A percentile compares a stretch with the other conserved stretches of the same genome.
Evolutionary conservation across 352 stramenopile genomes (phyloP).

Genomic region (Globisporangium abappressorium): DNA sequence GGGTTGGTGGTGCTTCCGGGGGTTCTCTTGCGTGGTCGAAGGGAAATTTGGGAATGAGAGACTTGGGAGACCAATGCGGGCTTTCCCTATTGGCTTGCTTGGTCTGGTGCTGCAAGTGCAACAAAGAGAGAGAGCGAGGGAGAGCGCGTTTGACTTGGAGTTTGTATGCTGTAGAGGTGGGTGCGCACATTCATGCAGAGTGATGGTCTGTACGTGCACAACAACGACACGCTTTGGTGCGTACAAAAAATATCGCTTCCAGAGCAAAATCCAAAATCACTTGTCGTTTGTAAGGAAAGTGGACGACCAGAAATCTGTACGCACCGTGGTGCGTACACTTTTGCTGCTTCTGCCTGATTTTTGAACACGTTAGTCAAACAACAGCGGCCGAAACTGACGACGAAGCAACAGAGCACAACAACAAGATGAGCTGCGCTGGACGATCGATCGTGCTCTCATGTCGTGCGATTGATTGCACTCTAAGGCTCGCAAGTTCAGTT

Average conservation of each 20-base stretch:
- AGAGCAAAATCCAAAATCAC: neutral
- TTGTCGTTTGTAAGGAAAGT: slow-evolving; percentile 34
- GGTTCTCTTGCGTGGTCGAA: slow-evolving; percentile 33
- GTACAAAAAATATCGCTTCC: slow-evolving; percentile 14
- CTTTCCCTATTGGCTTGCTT: neutral
- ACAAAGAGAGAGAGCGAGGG: neutral
- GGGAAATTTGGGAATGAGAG: slow-evolving; percentile 70
- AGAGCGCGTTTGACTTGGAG: slow-evolving; percentile 1
- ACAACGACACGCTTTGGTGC: slow-evolving; percentile 10
- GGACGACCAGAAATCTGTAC: slow-evolving; percentile 10
- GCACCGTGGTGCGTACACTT: slow-evolving; percentile 15
- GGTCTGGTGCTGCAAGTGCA: neutral
- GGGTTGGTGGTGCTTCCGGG: slow-evolving; percentile 13
- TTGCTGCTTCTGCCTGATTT: neutral
- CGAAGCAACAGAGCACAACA: neutral
- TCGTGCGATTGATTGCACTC: neutral
- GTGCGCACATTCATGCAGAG: neutral
- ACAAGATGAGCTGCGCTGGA: neutral
- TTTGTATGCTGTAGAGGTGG: neutral
- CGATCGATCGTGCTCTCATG: neutral
- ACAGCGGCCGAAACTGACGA: neutral
- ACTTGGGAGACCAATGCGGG: neutral
- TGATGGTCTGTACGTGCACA: slow-evolving; percentile 4
- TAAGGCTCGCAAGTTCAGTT: neutral
- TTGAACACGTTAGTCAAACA: neutral